A percentile compares a stretch with the other conserved stretches of the same genome.
phyloP scores from a whole-genome alignment of 495 filamentous ascomycete genomes.

The Pyrenopolyporus hunteri region DNA sequence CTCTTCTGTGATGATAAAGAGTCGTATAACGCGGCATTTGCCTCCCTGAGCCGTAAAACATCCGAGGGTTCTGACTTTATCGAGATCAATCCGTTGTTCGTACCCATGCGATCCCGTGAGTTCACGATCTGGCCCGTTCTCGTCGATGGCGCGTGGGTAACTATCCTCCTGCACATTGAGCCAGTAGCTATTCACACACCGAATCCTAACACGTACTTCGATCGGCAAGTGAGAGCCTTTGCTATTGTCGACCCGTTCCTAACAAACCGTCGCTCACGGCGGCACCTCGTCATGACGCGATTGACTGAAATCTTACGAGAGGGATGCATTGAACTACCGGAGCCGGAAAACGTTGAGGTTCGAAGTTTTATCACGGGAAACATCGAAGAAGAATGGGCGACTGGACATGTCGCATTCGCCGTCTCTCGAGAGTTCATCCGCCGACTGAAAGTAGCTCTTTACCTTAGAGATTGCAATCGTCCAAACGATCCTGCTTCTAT shows the following conservation, averaged over 20 bases:
- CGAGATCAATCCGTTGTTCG: slow-evolving; percentile 30
- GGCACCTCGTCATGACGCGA: slow-evolving; percentile 1
- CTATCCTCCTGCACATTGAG: slow-evolving; percentile 22
- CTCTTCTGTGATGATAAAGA: slow-evolving; percentile 14
- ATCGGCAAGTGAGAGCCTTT: slow-evolving; percentile 18
- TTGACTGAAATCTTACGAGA: slow-evolving; percentile 17
- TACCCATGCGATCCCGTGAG: slow-evolving; percentile 15
- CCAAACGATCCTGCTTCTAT: slow-evolving; percentile 4
- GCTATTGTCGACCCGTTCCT: slow-evolving; percentile 32
- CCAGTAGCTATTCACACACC: too few species aligned
- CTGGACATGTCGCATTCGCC: slow-evolving; percentile 34
- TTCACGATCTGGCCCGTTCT: slow-evolving; percentile 29
- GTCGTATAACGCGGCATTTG: slow-evolving; percentile 4
- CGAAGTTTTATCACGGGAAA: not conserved
- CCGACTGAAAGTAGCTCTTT: slow-evolving; percentile 27
- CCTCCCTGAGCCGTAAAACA: not conserved
- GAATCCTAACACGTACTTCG: not conserved
- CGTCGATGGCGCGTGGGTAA: slow-evolving; percentile 19
- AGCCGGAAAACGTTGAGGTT: not conserved
- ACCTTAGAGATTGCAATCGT: not conserved
- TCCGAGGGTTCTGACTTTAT: not conserved
- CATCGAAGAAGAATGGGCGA: slow-evolving; percentile 12
- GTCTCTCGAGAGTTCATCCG: slow-evolving; percentile 36
- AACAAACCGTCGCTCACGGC: not conserved
- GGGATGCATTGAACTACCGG: slow-evolving; percentile 23